Evolutionary conservation across 169 alveolate species (phyloP).

Genomic region (Cryptosporidium viatorum): DNA sequence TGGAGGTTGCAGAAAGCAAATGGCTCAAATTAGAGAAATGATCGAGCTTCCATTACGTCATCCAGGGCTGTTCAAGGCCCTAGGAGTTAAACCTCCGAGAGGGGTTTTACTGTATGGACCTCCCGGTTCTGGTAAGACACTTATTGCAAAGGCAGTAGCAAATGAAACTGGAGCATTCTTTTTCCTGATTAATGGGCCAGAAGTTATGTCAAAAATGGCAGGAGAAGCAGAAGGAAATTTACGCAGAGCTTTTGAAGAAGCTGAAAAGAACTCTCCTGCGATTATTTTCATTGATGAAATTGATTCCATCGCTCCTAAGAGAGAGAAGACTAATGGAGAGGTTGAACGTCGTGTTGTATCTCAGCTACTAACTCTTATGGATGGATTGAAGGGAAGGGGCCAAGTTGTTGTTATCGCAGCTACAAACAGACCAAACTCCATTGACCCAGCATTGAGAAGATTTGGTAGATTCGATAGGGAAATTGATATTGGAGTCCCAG

Average conservation of each 20-base stretch:
- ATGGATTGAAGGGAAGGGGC: constrained; percentile 99
- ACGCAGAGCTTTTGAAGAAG: constrained; percentile 97
- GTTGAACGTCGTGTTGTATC: constrained; percentile 99
- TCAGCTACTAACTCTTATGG: constrained; percentile 98
- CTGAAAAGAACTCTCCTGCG: constrained; percentile 99
- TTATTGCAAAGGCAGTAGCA: constrained; percentile 99
- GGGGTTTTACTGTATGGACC: constrained; percentile 99
- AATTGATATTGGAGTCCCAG: constrained; percentile 99
- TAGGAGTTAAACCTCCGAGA: constrained; percentile 99
- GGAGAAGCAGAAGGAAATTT: constrained; percentile 99
- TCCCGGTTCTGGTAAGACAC: constrained; percentile 99
- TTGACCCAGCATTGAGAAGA: constrained; percentile 99
- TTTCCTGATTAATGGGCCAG: constrained; percentile 97
- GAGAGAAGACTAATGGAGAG: constrained; percentile 99
- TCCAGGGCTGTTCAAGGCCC: constrained; percentile 98
- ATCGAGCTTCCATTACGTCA: constrained; percentile 99
- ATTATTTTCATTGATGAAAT: constrained; percentile 99
- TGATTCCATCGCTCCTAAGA: constrained; percentile 99
- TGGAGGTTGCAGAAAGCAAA: constrained; percentile 99
- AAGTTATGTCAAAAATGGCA: constrained; percentile 98
- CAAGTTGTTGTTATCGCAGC: constrained; percentile 98
- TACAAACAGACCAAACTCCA: constrained; percentile 98
- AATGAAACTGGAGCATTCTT: constrained; percentile 98
- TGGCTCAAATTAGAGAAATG: constrained; percentile 99
- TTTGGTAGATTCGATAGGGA: constrained; percentile 99